Base-by-base conservation (phyloP, 192 early-diverging fungal genomes). In the Helicostylum pulchrum region DNA sequence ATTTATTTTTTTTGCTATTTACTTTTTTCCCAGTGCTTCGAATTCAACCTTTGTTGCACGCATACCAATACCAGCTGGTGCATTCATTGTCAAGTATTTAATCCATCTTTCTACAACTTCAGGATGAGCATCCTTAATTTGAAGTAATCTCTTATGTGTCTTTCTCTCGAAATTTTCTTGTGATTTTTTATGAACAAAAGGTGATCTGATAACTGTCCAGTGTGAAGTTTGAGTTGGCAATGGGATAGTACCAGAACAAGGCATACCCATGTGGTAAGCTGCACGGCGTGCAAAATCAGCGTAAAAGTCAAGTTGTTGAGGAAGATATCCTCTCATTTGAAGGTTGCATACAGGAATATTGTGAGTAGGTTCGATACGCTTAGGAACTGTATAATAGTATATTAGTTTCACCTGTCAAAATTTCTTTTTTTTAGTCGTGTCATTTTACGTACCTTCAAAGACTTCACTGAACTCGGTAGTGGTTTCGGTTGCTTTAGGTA, bases 111-210 rank as follows among this genome's bases (percentile, higher is more conserved):
- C 77, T 19, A 95, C 80, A 0, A 83, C 85, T 51, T 90, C 88
- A 9, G 79, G 80, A 55, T 91, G 78, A 20, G 88, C 76, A 66
- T 96, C 92, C 54, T 87, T 85, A 21, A 96, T 81, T 48, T 91
- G 87, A 62, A 99, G 68, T 30, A 88, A 65, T 23, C 94, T 83
- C 76, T 88, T 86, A 72, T 93, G 86, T 53, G 91, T 94, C 76
- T 90, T 88, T 53, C 92, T 83, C 79, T 97, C 95, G 83, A 99
- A 99, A 14, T 93, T 88, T 74, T 99, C 95, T 80, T 96, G 94
- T 26, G 90, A 84, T 77, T 96, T 95, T 71, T 94, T 97, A 81
- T 97, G 88, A 21, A 95, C 87, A 76, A 99, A 99, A 12, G 97
- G 95, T 21, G 93, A 95, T 61, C 88, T 88, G 46, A 90, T 85